Evolutionary conservation across 2,329 filamentous ascomycete species (phyloP).

Genomic region (Calonectria naviculata): DNA sequence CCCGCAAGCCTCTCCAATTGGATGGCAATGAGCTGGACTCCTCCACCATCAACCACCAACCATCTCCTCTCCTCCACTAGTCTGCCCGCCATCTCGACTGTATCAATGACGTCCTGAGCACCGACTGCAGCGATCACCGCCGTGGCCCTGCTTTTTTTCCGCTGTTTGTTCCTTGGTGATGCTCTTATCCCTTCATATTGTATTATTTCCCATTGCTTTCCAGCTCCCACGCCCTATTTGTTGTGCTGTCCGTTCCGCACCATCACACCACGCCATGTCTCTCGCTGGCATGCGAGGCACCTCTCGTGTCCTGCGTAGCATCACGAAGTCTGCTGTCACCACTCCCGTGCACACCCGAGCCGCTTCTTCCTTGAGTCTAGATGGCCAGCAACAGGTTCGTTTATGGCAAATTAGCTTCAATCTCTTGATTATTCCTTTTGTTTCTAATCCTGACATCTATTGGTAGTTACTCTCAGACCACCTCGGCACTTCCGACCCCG

Average conservation of each 20-base stretch:
- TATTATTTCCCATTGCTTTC: neutral
- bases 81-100: slow-evolving; percentile 30
- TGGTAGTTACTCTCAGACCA: slow-evolving; percentile 80
- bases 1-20: neutral
- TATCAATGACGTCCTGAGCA: slow-evolving; percentile 41
- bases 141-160: slow-evolving; percentile 20
- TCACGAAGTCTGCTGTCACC: slow-evolving; percentile 44
- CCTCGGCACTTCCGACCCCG: slow-evolving; percentile 86
- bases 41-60: slow-evolving; percentile 33
- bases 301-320: slow-evolving; percentile 58
- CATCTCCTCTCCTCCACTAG: slow-evolving; percentile 33
- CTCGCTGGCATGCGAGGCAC: slow-evolving; percentile 59
- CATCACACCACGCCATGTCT: slow-evolving; percentile 53
- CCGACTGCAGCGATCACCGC: slow-evolving; percentile 21
- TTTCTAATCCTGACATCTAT: slow-evolving; percentile 28
- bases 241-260: slow-evolving; percentile 5
- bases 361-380: slow-evolving; percentile 60
- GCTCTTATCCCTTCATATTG: slow-evolving; percentile 1
- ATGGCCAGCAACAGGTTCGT: slow-evolving; percentile 70
- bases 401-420: slow-evolving; percentile 22
- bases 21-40: neutral
- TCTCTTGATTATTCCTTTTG: slow-evolving; percentile 8
- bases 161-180: slow-evolving; percentile 13
- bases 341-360: slow-evolving; percentile 42
- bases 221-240: neutral